These are phyloP conservation scores for Clarireedia hainanense DNA, from an alignment of 2,329 filamentous ascomycete genomes.

Conservation along the genomic window DNA sequence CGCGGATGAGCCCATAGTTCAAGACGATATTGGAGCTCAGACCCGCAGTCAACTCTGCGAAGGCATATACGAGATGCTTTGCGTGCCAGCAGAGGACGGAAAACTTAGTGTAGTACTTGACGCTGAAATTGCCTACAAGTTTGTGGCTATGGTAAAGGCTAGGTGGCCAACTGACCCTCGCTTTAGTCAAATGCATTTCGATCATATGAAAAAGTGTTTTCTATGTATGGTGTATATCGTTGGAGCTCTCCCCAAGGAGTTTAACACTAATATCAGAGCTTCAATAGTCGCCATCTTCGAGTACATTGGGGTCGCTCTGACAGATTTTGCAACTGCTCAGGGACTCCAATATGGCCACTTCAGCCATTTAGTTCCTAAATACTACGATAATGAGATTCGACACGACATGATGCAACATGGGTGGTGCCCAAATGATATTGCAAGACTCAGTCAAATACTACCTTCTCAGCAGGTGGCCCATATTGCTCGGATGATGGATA, in stretches of 20 bases:
- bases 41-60: neutral
- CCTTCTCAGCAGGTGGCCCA: conserved; percentile 19
- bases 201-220: conserved; percentile 1
- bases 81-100: neutral
- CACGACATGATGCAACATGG: conserved; percentile 24
- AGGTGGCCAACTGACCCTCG: neutral
- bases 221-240: neutral
- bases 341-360: neutral
- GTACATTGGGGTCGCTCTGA: conserved; percentile 12
- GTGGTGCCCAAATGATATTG: conserved; percentile 30
- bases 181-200: neutral
- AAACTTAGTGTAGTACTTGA: neutral
- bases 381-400: conserved; percentile 17
- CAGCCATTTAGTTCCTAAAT: neutral
- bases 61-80: conserved; percentile 2
- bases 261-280: conserved; percentile 22
- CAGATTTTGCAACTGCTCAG: conserved; percentile 2
- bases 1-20: neutral
- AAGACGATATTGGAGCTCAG: neutral
- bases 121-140: neutral
- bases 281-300: conserved; percentile 28
- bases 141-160: neutral
- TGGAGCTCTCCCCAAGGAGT: conserved; percentile 7
- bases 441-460: conserved; percentile 7
- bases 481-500: conserved; percentile 21